phyloP scores from a whole-genome alignment of 164 flowering plant species.

The Santalum album region DNA sequence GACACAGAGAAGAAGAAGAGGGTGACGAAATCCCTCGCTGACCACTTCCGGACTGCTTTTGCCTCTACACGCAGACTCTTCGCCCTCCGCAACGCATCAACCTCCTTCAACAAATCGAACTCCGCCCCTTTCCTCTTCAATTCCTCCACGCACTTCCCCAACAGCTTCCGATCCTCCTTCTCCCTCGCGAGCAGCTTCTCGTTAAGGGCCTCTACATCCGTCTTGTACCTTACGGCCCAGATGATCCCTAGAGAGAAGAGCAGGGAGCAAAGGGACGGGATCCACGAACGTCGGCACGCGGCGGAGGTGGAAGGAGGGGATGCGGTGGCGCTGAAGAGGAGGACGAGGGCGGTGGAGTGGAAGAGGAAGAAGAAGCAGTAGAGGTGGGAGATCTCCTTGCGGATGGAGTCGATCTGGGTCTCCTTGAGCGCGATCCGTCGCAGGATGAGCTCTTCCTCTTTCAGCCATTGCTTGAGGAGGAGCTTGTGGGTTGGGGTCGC shows the following conservation, averaged over 20 bases:
- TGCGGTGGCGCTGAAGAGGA: slow-evolving; percentile 54
- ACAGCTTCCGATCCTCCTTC: slow-evolving; percentile 66
- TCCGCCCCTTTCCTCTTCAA: slow-evolving; percentile 82
- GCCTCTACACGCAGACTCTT: slow-evolving; percentile 75
- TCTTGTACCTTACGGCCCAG: slow-evolving; percentile 87
- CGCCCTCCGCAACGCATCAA: slow-evolving; percentile 83
- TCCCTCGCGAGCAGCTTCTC: slow-evolving; percentile 83
- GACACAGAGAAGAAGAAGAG: slow-evolving; percentile 64
- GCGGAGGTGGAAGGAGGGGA: background rate
- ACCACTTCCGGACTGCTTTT: slow-evolving; percentile 65
- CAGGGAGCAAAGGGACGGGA: slow-evolving; percentile 67
- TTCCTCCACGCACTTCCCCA: slow-evolving; percentile 78
- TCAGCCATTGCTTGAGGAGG: slow-evolving; percentile 94
- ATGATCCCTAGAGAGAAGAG: slow-evolving; percentile 64
- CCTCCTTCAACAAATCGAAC: slow-evolving; percentile 85
- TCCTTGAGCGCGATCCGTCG: slow-evolving; percentile 67
- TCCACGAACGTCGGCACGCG: slow-evolving; percentile 66
- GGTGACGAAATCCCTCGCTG: slow-evolving; percentile 64
- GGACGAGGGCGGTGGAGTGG: slow-evolving; percentile 57
- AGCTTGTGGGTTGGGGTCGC: slow-evolving; percentile 88
- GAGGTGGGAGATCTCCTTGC: slow-evolving; percentile 70
- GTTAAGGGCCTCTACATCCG: slow-evolving; percentile 56
- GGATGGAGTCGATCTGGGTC: slow-evolving; percentile 66
- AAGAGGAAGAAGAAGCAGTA: slow-evolving; percentile 86
- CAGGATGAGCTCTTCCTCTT: slow-evolving; percentile 85